Base-by-base conservation (phyloP, 2,329 filamentous ascomycete species). In the Dryadomyces quercus-mongolicae region DNA sequence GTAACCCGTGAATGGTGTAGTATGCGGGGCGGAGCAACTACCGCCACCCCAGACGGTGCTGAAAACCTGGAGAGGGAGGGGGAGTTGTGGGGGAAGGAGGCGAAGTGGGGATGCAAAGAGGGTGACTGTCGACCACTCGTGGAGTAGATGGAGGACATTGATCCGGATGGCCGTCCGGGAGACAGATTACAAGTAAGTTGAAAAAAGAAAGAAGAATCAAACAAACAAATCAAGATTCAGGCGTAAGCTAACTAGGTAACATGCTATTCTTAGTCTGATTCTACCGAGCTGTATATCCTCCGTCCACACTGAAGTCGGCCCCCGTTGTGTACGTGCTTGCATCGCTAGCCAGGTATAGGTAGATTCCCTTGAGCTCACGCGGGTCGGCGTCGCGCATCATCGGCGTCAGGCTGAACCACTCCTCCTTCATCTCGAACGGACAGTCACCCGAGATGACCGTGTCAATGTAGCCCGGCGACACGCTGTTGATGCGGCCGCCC, bases 401-500 rank as follows among this genome's bases (percentile, higher is more conserved):
- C 7, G 65, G 65, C 8, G 64, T 67, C 45, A 67, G 52, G n/a
- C 60, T 60, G 43, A 62, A 64, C 65, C 65, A 67, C 55, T 64
- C 55, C 57, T 67, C 65, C 57, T 67, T 65, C 63, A 67, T 65
- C 58, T 66, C 64, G 51, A 64, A 65, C 0, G 64, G 60, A 36
- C 64, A 65, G 42, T 64, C 64, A 59, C 73, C 69, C n/a, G 81
- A 80, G 59, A 90, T 83, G 58, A 87, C 85, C 0, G 85, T 89
- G 51, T 76, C 75, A 60, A 89, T 87, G 65, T 88, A 89, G 15
- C 86, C 85, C 0, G 86, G 86, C 1, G 81, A 86, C 21, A 90
- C 71, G 5, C 77, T 80, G 65, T 90, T 90, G 59, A 76, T 80
- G 42, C 86, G 75, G 7, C 85, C 86, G 63, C 86, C 88, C 34